A percentile compares a stretch with the other conserved stretches of the same genome.
Conservation (phyloP, 306 rosid species). For the Vachellia pachyceras region DNA sequence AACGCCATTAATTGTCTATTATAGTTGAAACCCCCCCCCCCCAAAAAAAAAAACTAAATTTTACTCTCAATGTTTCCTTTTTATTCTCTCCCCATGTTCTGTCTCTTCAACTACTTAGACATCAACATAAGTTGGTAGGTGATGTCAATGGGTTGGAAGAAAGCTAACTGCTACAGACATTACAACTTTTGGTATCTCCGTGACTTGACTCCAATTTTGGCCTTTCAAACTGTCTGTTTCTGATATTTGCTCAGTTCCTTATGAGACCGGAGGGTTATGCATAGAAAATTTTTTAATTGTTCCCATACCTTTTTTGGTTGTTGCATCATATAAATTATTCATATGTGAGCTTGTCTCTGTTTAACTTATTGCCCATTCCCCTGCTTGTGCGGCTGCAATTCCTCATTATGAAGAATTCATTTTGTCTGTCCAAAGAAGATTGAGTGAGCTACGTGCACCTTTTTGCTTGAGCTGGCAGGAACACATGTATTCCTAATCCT, state of each 20-base stretch:
- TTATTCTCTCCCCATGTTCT: background rate
- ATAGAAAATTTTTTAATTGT: background rate
- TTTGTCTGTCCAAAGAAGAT: background rate
- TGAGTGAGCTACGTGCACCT: background rate
- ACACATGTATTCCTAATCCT: background rate
- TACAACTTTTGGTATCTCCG: background rate
- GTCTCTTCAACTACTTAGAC: background rate
- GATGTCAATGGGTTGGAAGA: conserved; percentile 22
- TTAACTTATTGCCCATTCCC: conserved; percentile 20
- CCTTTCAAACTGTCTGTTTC: conserved; percentile 24
- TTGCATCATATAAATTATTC: background rate
- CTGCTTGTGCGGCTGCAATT: conserved; percentile 8
- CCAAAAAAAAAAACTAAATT: too few relatives aligned
- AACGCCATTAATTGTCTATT: conserved; percentile 18
- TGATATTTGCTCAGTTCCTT: background rate
- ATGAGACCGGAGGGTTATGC: background rate
- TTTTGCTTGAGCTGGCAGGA: background rate
- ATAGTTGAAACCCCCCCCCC: background rate
- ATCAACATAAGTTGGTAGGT: background rate
- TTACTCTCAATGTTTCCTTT: conserved; percentile 9
- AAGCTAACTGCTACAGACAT: conserved; percentile 8
- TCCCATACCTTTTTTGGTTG: background rate
- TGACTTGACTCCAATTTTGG: conserved; percentile 13
- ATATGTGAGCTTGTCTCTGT: background rate
- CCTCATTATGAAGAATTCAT: conserved; percentile 6